Conservation (phyloP, 2,329 filamentous ascomycete genomes). For the Chrysosphaeria jannelii region DNA sequence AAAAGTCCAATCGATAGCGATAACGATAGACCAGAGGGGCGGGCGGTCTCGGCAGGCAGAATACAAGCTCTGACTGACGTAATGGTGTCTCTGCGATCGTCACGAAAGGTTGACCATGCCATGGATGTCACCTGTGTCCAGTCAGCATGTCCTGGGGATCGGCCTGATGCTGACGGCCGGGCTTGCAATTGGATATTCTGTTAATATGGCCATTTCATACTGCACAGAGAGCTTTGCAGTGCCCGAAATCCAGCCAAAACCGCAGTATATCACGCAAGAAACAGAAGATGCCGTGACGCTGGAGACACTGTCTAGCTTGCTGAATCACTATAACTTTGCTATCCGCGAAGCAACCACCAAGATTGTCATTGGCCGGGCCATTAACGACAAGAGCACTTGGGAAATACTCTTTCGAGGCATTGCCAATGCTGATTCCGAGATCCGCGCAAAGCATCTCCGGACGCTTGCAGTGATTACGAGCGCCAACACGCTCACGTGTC, state of each 20-base stretch:
- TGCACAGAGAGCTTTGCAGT: background rate
- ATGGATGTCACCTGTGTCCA: too few relatives aligned
- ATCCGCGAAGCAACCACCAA: slow-evolving; percentile 37
- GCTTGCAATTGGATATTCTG: background rate
- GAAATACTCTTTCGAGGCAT: slow-evolving; percentile 24
- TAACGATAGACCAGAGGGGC: too few relatives aligned
- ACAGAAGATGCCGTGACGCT: slow-evolving; percentile 41
- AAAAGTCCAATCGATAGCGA: too few relatives aligned
- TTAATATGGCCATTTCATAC: background rate
- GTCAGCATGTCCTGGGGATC: too few relatives aligned
- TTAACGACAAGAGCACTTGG: slow-evolving; percentile 24
- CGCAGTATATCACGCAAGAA: slow-evolving; percentile 44
- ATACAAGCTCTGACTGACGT: too few relatives aligned
- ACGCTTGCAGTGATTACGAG: slow-evolving; percentile 24
- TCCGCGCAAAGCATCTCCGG: slow-evolving; percentile 23
- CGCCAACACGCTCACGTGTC: slow-evolving; percentile 14
- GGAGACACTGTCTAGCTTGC: slow-evolving; percentile 33
- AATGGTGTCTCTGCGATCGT: too few relatives aligned
- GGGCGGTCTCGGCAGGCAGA: too few relatives aligned
- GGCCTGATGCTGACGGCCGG: too few relatives aligned
- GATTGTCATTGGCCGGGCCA: slow-evolving; percentile 22
- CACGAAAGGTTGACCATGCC: too few relatives aligned
- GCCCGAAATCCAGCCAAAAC: slow-evolving; percentile 25
- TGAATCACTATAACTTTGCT: slow-evolving; percentile 39
- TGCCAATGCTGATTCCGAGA: slow-evolving; percentile 24